Percentiles rank a stretch among this genome's conserved stretches.
Conservation (phyloP, 345 rosid species). For the Populus simonii region DNA sequence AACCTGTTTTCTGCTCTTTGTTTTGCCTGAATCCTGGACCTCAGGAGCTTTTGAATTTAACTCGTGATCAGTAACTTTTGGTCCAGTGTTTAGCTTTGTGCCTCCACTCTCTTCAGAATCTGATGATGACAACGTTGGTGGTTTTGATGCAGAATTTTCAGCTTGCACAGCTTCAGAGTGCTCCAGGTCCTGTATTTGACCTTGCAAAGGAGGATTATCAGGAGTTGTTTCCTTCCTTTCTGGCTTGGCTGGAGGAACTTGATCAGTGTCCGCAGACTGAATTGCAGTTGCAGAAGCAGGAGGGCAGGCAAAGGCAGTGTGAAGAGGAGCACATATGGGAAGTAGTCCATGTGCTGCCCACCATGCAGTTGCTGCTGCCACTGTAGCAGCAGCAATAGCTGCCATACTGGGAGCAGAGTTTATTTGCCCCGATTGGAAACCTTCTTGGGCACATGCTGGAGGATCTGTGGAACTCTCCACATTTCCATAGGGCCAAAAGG, state of each 20-base stretch:
- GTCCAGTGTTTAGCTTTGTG: constrained; percentile 33
- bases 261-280: constrained; percentile 36
- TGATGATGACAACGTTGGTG: constrained; percentile 40
- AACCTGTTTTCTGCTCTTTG: constrained; percentile 60
- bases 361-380: constrained; percentile 97
- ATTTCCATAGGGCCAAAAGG: constrained; percentile 68
- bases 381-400: constrained; percentile 82
- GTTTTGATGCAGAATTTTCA: constrained; percentile 54
- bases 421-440: constrained; percentile 40
- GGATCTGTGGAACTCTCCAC: constrained; percentile 50
- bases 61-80: constrained; percentile 38
- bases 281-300: constrained; percentile 44
- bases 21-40: constrained; percentile 48
- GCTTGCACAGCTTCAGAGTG: constrained; percentile 52
- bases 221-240: constrained; percentile 31
- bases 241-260: constrained; percentile 32
- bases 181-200: constrained; percentile 39
- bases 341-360: constrained; percentile 93
- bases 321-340: constrained; percentile 70
- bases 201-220: constrained; percentile 40
- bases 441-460: constrained; percentile 39
- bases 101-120: constrained; percentile 57
- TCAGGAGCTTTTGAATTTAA: constrained; percentile 44
- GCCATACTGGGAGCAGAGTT: constrained; percentile 59
- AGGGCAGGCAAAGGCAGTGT: constrained; percentile 48